phyloP scores from a whole-genome alignment of 768 basidiomycete genomes.

The Boletales sp. region DNA sequence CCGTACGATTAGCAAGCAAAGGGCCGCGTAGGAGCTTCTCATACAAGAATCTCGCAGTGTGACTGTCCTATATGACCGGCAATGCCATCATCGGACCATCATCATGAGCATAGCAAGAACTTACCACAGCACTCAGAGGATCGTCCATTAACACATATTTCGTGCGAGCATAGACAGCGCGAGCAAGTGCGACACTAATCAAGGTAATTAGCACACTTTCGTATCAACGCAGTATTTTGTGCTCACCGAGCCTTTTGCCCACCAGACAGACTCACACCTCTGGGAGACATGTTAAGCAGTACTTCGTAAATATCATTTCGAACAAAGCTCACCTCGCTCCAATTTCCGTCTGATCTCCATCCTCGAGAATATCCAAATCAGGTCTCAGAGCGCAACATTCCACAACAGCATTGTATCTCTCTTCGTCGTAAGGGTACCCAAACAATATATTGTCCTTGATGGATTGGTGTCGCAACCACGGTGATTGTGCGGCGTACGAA shows the following conservation, averaged over 20 bases:
- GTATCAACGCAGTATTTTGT: not conserved
- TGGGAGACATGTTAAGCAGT: conserved; percentile 16
- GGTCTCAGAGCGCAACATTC: conserved; percentile 79
- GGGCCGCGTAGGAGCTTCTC: conserved; percentile 66
- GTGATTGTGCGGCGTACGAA: conserved; percentile 71
- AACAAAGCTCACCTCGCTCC: conserved; percentile 50
- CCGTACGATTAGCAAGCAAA: conserved; percentile 63
- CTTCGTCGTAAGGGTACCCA: conserved; percentile 64
- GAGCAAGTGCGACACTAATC: conserved; percentile 72
- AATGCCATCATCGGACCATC: not conserved
- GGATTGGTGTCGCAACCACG: conserved; percentile 67
- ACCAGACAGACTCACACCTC: conserved; percentile 74
- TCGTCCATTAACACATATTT: conserved; percentile 77
- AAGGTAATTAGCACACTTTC: conserved; percentile 1
- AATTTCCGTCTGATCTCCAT: conserved; percentile 85
- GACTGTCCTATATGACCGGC: conserved; percentile 49
- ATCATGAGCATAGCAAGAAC: conserved; percentile 19
- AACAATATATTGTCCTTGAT: conserved; percentile 83
- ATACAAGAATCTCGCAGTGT: conserved; percentile 60
- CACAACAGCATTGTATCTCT: conserved; percentile 72
- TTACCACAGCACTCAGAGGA: conserved; percentile 76
- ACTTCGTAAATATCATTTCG: not conserved
- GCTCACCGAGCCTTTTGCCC: conserved; percentile 76
- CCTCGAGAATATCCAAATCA: conserved; percentile 81
- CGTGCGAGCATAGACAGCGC: conserved; percentile 74